A percentile compares a stretch with the other conserved stretches of the same genome.
Evolutionary conservation across 768 basidiomycete genomes (phyloP).

Genomic region (Xerocomus spinulosus): DNA sequence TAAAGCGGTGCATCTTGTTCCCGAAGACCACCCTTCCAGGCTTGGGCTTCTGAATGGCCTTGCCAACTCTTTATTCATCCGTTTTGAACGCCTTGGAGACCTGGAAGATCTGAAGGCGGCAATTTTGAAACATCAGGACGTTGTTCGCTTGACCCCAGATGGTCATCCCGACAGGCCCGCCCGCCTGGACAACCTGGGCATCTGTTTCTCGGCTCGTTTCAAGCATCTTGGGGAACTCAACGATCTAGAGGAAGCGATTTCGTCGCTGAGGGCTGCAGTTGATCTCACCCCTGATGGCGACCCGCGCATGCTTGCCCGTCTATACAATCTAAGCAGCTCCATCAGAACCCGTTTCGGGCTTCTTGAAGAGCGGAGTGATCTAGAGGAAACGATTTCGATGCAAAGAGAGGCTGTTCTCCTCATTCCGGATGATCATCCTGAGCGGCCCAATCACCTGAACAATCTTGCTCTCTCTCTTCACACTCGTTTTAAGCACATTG

Average conservation of each 20-base stretch:
- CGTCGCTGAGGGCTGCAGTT: no score
- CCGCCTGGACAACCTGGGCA: neutral
- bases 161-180: neutral
- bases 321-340: no score
- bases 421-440: conserved; percentile 6
- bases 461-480: neutral
- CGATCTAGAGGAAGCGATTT: neutral
- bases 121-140: neutral
- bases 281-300: no score
- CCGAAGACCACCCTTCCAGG: neutral
- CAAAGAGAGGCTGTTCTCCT: conserved; percentile 2
- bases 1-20: neutral
- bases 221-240: neutral
- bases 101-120: neutral
- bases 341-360: no score
- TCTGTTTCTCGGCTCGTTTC: neutral
- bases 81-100: neutral
- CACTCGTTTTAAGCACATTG: neutral
- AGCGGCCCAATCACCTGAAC: neutral
- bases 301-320: no score
- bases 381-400: conserved; percentile 4
- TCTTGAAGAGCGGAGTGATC: no score
- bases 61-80: neutral
- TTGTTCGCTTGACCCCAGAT: neutral
- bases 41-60: neutral